These are phyloP conservation scores for Dimocarpus longan DNA, from an alignment of 345 rosid species.

Conservation along the genomic window DNA sequence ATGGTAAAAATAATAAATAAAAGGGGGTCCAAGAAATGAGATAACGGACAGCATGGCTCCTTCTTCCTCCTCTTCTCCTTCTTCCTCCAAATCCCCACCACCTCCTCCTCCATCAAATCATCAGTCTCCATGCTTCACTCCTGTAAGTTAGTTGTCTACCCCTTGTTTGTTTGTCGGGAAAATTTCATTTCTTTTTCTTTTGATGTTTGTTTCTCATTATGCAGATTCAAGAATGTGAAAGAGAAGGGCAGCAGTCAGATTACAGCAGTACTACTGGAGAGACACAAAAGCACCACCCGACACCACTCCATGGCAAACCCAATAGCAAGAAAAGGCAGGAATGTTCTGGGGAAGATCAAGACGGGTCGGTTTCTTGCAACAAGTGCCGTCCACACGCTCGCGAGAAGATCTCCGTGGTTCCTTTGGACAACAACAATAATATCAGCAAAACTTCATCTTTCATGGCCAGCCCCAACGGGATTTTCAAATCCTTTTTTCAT, in stretches of 20 bases:
- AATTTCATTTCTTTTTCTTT: background rate
- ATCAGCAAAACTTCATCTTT: slow-evolving; percentile 45
- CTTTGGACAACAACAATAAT: slow-evolving; percentile 57
- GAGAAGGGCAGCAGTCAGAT: slow-evolving; percentile 50
- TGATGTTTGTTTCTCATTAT: background rate
- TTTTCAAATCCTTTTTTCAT: slow-evolving; percentile 70
- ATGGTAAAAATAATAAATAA: slow-evolving; percentile 3
- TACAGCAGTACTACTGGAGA: slow-evolving; percentile 20
- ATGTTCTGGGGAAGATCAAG: slow-evolving; percentile 14
- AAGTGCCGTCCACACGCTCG: slow-evolving; percentile 79
- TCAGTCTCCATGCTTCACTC: slow-evolving; percentile 64
- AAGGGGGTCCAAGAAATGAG: slow-evolving; percentile 12
- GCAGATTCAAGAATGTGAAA: slow-evolving; percentile 88
- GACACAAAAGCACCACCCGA: slow-evolving; percentile 49
- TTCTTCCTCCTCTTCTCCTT: slow-evolving; percentile 61
- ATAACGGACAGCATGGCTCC: slow-evolving; percentile 55
- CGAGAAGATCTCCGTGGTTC: slow-evolving; percentile 80
- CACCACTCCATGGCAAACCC: slow-evolving; percentile 60
- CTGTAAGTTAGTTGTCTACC: slow-evolving; percentile 64
- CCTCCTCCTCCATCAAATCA: slow-evolving; percentile 41
- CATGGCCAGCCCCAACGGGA: slow-evolving; percentile 75
- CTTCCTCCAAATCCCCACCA: slow-evolving; percentile 55
- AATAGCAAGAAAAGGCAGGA: slow-evolving; percentile 49
- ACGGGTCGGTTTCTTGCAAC: slow-evolving; percentile 73
- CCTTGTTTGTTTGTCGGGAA: slow-evolving; percentile 20